phyloP scores from a whole-genome alignment of 2,329 filamentous ascomycete species.

The Microsporum ferrugineum region DNA sequence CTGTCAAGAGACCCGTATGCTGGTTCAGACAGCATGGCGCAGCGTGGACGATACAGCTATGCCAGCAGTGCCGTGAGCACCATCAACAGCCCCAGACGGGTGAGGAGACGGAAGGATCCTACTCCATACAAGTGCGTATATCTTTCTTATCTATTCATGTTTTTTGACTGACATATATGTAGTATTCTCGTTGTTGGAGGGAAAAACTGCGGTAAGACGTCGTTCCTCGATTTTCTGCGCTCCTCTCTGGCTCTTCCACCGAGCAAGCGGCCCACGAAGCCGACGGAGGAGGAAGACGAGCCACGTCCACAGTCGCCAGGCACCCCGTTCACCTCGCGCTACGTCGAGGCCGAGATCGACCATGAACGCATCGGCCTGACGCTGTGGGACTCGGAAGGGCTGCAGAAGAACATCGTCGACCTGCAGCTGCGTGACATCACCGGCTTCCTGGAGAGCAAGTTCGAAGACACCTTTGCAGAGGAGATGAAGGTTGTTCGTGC shows the following conservation, averaged over 20 bases:
- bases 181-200: constrained; percentile 87
- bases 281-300: constrained; percentile 50
- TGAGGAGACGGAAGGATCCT: constrained; percentile 90
- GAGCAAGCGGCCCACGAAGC: constrained; percentile 54
- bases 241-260: constrained; percentile 71
- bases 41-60: constrained; percentile 92
- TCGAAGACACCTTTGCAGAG: constrained; percentile 92
- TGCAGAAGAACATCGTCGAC: constrained; percentile 92
- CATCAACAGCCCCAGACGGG: constrained; percentile 81
- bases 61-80: constrained; percentile 83
- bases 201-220: constrained; percentile 82
- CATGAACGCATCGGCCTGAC: constrained; percentile 84
- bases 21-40: constrained; percentile 86
- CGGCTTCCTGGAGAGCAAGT: constrained; percentile 90
- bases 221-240: constrained; percentile 91
- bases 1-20: constrained; percentile 64
- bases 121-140: constrained; percentile 89
- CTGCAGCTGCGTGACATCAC: constrained; percentile 86
- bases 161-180: background rate
- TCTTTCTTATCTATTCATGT: background rate
- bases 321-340: constrained; percentile 70
- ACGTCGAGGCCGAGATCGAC: constrained; percentile 89
- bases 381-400: constrained; percentile 88
- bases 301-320: constrained; percentile 43
- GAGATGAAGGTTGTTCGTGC: constrained; percentile 96